Percentiles rank a stretch among this genome's conserved stretches.
These are phyloP conservation scores for Sugiyamaella pinicola DNA, from an alignment of 1,139 yeast genomes.

Conservation along the genomic window DNA sequence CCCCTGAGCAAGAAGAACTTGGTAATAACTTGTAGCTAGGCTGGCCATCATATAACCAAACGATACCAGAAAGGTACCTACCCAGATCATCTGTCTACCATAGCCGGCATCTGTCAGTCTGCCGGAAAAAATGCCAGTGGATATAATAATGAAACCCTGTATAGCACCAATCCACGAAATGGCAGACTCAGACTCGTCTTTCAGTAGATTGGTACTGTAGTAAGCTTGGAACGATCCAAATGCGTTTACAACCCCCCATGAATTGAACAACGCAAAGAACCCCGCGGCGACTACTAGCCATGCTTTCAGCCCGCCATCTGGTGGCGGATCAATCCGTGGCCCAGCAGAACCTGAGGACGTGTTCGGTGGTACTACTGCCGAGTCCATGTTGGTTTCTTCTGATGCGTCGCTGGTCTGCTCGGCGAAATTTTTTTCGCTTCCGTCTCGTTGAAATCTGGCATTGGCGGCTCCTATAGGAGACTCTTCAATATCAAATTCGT, in stretches of 20 bases:
- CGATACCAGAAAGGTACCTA: constrained; percentile 51
- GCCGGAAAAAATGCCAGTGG: constrained; percentile 59
- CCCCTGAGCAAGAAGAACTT: constrained; percentile 61
- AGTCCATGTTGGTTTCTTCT: neutral
- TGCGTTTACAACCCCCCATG: constrained; percentile 62
- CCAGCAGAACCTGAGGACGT: neutral
- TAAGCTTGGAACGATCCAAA: constrained; percentile 66
- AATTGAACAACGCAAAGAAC: constrained; percentile 54
- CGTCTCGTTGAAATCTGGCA: neutral
- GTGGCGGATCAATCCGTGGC: constrained; percentile 34
- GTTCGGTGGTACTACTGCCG: neutral
- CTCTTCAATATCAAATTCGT: neutral
- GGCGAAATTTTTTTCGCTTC: neutral
- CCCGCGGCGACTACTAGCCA: constrained; percentile 41
- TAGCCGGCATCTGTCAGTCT: constrained; percentile 56
- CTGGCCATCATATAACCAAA: constrained; percentile 59
- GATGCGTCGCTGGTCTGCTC: neutral
- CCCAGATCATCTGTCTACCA: constrained; percentile 36
- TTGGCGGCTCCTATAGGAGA: neutral
- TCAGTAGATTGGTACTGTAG: constrained; percentile 51
- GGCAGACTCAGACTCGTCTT: constrained; percentile 46
- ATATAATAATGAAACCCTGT: constrained; percentile 53
- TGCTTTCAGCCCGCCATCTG: constrained; percentile 40
- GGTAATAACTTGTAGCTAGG: constrained; percentile 52
- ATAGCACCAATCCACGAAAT: constrained; percentile 69